These are phyloP conservation scores for Colletotrichum noveboracense DNA, from an alignment of 2,329 filamentous ascomycete species.

Conservation along the genomic window DNA sequence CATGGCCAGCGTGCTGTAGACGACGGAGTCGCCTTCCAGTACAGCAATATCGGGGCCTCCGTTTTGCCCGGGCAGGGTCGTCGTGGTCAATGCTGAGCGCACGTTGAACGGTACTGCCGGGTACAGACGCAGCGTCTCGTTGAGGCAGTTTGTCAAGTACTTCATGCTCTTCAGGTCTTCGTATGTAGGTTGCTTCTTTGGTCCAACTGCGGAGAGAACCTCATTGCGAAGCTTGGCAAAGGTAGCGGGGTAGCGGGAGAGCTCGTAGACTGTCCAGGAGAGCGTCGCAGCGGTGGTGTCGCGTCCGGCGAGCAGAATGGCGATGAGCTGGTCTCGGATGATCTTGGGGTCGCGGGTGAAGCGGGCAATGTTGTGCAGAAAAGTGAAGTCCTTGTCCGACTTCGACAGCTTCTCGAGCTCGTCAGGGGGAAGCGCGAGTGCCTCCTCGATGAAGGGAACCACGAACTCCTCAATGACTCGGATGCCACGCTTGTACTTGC, in stretches of 20 bases:
- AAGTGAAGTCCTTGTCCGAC: slow-evolving; percentile 71
- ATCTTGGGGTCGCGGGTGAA: slow-evolving; percentile 68
- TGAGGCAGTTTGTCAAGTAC: slow-evolving; percentile 75
- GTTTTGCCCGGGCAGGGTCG: slow-evolving; percentile 64
- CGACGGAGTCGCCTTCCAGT: slow-evolving; percentile 48
- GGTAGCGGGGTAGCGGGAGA: slow-evolving; percentile 43
- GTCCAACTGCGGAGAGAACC: slow-evolving; percentile 55
- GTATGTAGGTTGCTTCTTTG: slow-evolving; percentile 27
- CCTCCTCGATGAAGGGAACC: slow-evolving; percentile 70
- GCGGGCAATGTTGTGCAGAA: slow-evolving; percentile 76
- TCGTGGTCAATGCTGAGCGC: slow-evolving; percentile 73
- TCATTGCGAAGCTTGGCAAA: slow-evolving; percentile 47
- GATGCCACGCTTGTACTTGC: slow-evolving; percentile 66
- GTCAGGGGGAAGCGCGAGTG: slow-evolving; percentile 64
- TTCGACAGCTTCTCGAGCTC: slow-evolving; percentile 75
- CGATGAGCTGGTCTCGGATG: slow-evolving; percentile 78
- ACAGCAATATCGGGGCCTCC: slow-evolving; percentile 45
- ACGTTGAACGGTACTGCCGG: slow-evolving; percentile 82
- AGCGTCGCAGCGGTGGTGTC: slow-evolving; percentile 59
- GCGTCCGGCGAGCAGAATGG: slow-evolving; percentile 67
- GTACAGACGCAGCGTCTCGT: slow-evolving; percentile 80
- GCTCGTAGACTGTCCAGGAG: slow-evolving; percentile 50
- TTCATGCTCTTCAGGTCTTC: slow-evolving; percentile 63
- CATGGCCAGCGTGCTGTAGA: slow-evolving; percentile 58
- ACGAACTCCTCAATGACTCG: slow-evolving; percentile 72